Percentiles rank a stretch among this genome's conserved stretches.
Conservation (phyloP, 2,329 filamentous ascomycete genomes). For the Fusarium praegraminearum region DNA sequence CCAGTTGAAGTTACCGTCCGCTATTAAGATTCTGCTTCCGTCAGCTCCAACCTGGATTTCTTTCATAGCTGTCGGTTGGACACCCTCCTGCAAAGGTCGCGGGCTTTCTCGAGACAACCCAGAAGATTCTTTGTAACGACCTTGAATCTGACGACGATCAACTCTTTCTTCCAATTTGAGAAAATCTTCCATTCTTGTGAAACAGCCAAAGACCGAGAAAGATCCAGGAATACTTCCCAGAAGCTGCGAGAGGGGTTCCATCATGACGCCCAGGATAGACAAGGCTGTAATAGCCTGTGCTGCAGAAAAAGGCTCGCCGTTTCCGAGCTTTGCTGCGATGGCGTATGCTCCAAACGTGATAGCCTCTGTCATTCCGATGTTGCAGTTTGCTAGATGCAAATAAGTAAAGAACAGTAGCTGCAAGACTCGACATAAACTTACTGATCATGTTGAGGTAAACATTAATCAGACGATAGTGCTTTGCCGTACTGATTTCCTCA, state of each 20-base stretch:
- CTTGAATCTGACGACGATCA: constrained; percentile 41
- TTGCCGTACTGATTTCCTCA: constrained; percentile 45
- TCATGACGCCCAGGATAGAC: constrained; percentile 50
- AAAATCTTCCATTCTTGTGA: constrained; percentile 50
- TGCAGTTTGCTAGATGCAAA: constrained; percentile 42
- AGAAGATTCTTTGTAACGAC: not conserved
- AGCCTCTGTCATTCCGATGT: constrained; percentile 45
- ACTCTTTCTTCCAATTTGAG: constrained; percentile 43
- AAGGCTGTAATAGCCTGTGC: constrained; percentile 50
- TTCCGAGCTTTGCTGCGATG: constrained; percentile 45
- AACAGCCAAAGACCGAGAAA: constrained; percentile 49
- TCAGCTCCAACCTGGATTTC: not conserved
- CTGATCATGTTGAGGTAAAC: constrained; percentile 48
- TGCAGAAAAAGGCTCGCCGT: constrained; percentile 46
- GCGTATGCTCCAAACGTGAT: constrained; percentile 51
- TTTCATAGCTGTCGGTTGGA: constrained; percentile 23
- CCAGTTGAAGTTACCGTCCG: constrained; percentile 47
- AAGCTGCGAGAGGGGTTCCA: constrained; percentile 43
- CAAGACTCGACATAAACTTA: constrained; percentile 17
- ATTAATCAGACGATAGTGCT: constrained; percentile 44
- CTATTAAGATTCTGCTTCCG: constrained; percentile 34
- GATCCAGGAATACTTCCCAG: constrained; percentile 46
- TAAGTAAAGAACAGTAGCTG: not conserved
- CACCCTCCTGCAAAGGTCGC: not conserved
- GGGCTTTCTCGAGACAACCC: not conserved